These are phyloP conservation scores for Phanerodontia chrysosporium DNA, from an alignment of 768 basidiomycete genomes.

Conservation along the genomic window DNA sequence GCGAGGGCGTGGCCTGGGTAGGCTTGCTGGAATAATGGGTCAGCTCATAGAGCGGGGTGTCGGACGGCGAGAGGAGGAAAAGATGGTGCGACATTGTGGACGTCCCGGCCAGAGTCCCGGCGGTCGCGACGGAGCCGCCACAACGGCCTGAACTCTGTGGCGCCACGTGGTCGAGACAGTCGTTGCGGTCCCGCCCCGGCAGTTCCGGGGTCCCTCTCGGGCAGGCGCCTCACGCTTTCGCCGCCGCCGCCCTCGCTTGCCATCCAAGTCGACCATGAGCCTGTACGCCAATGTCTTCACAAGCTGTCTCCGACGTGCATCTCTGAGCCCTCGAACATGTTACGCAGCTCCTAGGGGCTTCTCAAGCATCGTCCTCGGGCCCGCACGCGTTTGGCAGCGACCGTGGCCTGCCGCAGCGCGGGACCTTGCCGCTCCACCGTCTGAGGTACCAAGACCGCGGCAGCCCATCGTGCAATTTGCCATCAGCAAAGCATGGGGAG, in stretches of 20 bases:
- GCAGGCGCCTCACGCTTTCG: neutral
- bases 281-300: neutral
- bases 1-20: conserved; percentile 47
- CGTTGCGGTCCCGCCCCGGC: neutral
- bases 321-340: neutral
- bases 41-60: conserved; percentile 80
- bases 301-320: neutral
- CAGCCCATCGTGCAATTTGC: conserved; percentile 14
- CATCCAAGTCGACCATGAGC: neutral
- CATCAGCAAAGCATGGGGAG: conserved; percentile 11
- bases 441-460: neutral
- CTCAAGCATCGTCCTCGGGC: neutral
- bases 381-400: neutral
- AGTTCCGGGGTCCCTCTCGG: conserved; percentile 1
- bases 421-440: neutral
- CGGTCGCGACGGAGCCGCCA: neutral
- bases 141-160: neutral
- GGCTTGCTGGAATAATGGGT: conserved; percentile 82
- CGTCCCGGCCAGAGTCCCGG: conserved; percentile 14
- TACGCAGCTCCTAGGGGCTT: neutral
- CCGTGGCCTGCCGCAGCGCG: neutral
- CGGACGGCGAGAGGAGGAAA: conserved; percentile 80
- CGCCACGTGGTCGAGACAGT: neutral
- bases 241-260: neutral
- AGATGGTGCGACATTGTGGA: conserved; percentile 78